Evolutionary conservation across 805 yeast genomes (phyloP).

Genomic region (Metahyphopichia silvanorum): DNA sequence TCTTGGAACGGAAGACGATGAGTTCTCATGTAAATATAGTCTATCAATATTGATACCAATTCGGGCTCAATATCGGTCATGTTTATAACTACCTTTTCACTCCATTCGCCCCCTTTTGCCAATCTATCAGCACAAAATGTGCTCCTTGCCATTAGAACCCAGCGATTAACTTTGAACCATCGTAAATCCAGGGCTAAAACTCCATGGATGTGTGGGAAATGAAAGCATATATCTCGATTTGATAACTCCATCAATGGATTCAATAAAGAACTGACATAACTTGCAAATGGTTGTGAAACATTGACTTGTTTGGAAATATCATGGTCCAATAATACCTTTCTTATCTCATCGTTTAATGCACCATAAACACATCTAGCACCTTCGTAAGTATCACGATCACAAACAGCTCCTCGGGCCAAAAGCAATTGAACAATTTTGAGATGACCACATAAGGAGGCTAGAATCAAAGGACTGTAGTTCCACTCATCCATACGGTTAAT

Average conservation of each 20-base stretch:
- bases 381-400: conserved; percentile 79
- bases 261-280: conserved; percentile 56
- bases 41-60: conserved; percentile 20
- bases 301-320: conserved; percentile 72
- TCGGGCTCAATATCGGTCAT: conserved; percentile 13
- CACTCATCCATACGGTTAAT: conserved; percentile 61
- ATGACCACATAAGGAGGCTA: conserved; percentile 78
- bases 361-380: conserved; percentile 78
- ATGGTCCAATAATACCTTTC: conserved; percentile 53
- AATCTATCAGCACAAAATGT: conserved; percentile 19
- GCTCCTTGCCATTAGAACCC: conserved; percentile 34
- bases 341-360: conserved; percentile 65
- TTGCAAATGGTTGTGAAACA: conserved; percentile 66
- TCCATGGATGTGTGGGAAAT: conserved; percentile 16
- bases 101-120: conserved; percentile 19
- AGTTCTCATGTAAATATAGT: conserved; percentile 30
- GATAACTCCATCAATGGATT: conserved; percentile 18
- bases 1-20: conserved; percentile 21
- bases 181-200: conserved; percentile 8
- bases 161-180: conserved; percentile 22
- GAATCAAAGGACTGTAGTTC: conserved; percentile 71
- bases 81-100: conserved; percentile 9
- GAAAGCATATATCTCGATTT: conserved; percentile 30
- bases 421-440: conserved; percentile 57
- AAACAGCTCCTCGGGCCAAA: conserved; percentile 63